Evolutionary conservation across 768 basidiomycete species (phyloP), one percentile per base, ranked within the genome.

Genomic region (Kwoniella botswanensis): DNA sequence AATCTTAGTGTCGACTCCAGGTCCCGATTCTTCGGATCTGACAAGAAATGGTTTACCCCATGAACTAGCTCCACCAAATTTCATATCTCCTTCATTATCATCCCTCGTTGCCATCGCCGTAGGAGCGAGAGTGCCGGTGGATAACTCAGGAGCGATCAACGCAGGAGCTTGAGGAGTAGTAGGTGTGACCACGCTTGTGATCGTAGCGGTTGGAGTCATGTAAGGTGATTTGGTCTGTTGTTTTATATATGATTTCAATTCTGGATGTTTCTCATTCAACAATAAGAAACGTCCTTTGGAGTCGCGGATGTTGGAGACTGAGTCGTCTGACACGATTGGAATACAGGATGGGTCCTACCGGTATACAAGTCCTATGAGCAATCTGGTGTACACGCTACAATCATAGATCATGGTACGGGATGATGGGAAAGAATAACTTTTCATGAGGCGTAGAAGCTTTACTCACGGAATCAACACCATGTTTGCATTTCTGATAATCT

Each of bases 181-280:
- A 9, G 57, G 57, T 10, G 6, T 24, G 18, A 26, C 12, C 4
- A 59, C 57, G 26, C 15, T 17, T 24, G 22, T 50, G 24, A 41
- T n/a, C 6, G 50, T 53, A 3, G 24, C 17, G 5, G 63, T 65
- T 42, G 63, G 63, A 42, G 44, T 42, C 18, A 52, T n/a, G 22
- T 61, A 61, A 43, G 59, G 59, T 22, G 59, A 65, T 54, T 21
- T 54, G 15, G 63, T 53, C 4, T 53, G 54, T 57, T 55, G 35
- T 53, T n/a, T 52, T 29, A 56, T 50, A 26, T 63, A 18, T 2
- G 62, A 54, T 63, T 63, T 63, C 5, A 54, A 41, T 52, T 63
- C 52, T 52, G 62, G 68, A n/a, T 57, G 68, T 62, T 70, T 70
- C 22, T 70, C 53, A 57, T 70, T 70, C 10, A 70, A 44, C 10